Base-by-base conservation (phyloP, 2,329 filamentous ascomycete genomes). In the Purpureocillium lavendulum region DNA sequence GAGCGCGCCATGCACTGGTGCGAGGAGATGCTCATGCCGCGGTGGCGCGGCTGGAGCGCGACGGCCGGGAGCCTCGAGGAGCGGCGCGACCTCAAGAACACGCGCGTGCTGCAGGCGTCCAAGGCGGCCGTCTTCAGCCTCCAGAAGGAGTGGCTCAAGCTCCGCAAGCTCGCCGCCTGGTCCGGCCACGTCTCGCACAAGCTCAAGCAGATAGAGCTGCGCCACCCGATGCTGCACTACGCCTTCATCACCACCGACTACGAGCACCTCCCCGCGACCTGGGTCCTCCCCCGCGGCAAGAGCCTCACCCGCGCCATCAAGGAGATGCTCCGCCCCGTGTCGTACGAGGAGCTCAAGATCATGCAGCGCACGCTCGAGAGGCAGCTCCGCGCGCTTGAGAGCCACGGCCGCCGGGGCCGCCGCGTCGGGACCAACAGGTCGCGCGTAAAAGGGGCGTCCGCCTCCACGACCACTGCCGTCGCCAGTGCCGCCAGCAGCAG, bases 11-110 rank as follows among this genome's bases (percentile, higher is more conserved):
- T 92, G 61, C 56, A 65, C 16, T 62, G 81, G 38, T 90, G 85
- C 55, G 90, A 97, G 64, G 63, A 70, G 18, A 76, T 78, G 44
- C 79, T 97, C 40, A 94, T 95, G 75, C 71, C 75, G 1, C 70
- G 75, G 28, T 95, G 88, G 75, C 74, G 75, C 10, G 87, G 87
- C 17, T 96, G 88, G 86, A 48, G 44, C 12, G 47, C 51, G 14
- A 26, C 45, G 6, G 41, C 49, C 31, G 39, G 33, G 39, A 36
- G 38, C 7, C 29, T 48, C 47, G 36, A 55, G 50, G 64, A 67
- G 36, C 45, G 60, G 35, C 66, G 65, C 18, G 57, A 63, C 17
- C 48, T 60, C 34, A 64, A 61, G 32, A 51, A 56, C 35, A 56
- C 64, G 30, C 61, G 55, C 24, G 41, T 53, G 34, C 45, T 64